Evolutionary conservation across 1,139 yeast species (phyloP).

Genomic region (Hyphopichia fennica): DNA sequence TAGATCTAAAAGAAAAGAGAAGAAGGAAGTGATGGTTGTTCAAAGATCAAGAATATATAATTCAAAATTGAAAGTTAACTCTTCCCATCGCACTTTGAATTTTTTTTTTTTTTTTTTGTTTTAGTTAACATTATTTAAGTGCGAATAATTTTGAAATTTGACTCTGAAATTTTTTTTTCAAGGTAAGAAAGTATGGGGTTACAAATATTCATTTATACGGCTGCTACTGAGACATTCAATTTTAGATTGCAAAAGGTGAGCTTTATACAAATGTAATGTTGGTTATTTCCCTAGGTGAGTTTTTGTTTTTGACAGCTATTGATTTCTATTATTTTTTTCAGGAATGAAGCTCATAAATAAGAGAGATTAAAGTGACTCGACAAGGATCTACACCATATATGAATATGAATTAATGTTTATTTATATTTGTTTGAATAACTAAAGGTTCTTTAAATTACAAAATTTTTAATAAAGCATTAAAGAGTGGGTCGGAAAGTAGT

Average conservation of each 20-base stretch:
- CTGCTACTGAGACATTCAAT: too few relatives aligned
- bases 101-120: background rate
- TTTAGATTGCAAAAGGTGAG: background rate
- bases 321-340: too few relatives aligned
- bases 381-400: too few relatives aligned
- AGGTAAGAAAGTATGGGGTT: background rate
- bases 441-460: background rate
- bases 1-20: background rate
- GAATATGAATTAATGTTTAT: too few relatives aligned
- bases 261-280: background rate
- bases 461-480: background rate
- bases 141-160: background rate
- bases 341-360: too few relatives aligned
- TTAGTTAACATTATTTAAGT: background rate
- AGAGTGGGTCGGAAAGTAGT: background rate
- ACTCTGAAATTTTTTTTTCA: background rate
- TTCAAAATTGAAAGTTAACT: background rate
- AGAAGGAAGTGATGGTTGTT: too few relatives aligned
- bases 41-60: too few relatives aligned
- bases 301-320: too few relatives aligned
- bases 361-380: too few relatives aligned
- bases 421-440: too few relatives aligned
- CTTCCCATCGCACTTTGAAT: background rate
- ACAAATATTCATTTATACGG: too few relatives aligned
- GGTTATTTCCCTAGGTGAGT: too few relatives aligned